Evolutionary conservation across 805 yeast genomes (phyloP), one percentile per base, ranked within the genome.

Genomic region (Sugiyamaella lignohabitans): DNA sequence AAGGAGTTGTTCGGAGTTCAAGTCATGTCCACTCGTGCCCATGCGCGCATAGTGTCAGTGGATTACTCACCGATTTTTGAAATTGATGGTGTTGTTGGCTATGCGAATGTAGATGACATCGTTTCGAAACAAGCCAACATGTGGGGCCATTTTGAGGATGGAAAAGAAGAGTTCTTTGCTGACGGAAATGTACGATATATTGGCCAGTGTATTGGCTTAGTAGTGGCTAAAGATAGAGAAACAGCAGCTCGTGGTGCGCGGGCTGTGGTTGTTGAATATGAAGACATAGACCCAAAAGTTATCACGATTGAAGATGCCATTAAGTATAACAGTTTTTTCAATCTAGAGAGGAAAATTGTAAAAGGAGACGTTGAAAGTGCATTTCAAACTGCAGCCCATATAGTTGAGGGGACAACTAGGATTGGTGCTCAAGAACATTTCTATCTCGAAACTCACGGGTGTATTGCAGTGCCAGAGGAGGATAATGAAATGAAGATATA

Each of bases 401-500:
- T 55, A 23, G 60, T 72, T 50, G 71, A 68, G 49, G 73, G 72
- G 14, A 48, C 57, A 5, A 59, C 66, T 8, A 59, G 74, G 46
- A 60, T 70, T 47, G 75, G 76, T 4, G 72, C 76, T 1, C 77
- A 72, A 48, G 77, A 72, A 50, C 77, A 72, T 59, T 72, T 72
- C 53, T 72, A 72, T 53, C 65, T 72, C 24, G 77, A 73, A 55
- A 64, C 75, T 4, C 75, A 72, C 45, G 73, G 72, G 32, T 63
- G 70, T 51, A 42, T 72, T 4, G 72, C 62, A 8, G 61, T 72
- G 3, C 76, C 76, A 16, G 72, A 69, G 46, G 77, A 72, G 54
- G 72, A 61, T 30, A 72, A 74, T 6, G 77, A 73, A 56, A 57
- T 69, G 56, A 73, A 72, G 56, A 58, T 72, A 5, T 68, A 67